Evolutionary conservation across 2,329 filamentous ascomycete genomes (phyloP).

Genomic region (Podosphaera aphanis): DNA sequence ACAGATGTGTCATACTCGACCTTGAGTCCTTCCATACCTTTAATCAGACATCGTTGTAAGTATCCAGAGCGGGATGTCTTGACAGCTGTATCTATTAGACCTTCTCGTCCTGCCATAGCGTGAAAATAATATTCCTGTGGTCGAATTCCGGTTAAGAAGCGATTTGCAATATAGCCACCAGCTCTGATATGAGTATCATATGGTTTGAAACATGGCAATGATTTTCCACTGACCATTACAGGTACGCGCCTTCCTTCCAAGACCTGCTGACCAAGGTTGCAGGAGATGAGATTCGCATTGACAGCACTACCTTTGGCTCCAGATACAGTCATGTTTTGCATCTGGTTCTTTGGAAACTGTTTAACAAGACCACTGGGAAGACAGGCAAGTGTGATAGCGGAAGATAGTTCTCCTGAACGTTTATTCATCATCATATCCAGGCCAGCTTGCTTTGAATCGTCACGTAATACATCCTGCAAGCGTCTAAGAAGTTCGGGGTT

Average conservation of each 20-base stretch:
- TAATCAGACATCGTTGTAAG: constrained; percentile 87
- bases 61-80: constrained; percentile 96
- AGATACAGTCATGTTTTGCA: constrained; percentile 96
- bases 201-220: constrained; percentile 76
- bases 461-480: constrained; percentile 71
- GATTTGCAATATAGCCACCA: constrained; percentile 80
- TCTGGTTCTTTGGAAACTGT: constrained; percentile 87
- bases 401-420: constrained; percentile 45
- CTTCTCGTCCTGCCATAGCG: constrained; percentile 96
- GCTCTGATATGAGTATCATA: constrained; percentile 77
- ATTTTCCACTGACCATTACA: constrained; percentile 94
- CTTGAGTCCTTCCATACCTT: constrained; percentile 87
- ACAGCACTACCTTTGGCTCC: constrained; percentile 84
- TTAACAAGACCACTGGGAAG: constrained; percentile 69
- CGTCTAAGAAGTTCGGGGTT: constrained; percentile 52
- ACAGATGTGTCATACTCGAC: constrained; percentile 90
- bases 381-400: constrained; percentile 53
- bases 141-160: constrained; percentile 91
- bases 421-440: constrained; percentile 75
- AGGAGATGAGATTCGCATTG: constrained; percentile 94
- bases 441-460: constrained; percentile 73
- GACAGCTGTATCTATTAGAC: constrained; percentile 93
- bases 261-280: constrained; percentile 90
- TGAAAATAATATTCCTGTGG: constrained; percentile 99
- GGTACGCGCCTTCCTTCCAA: constrained; percentile 86